A percentile compares a stretch with the other conserved stretches of the same genome.
phyloP scores from a whole-genome alignment of 1,284 basidiomycete genomes.

The Lignosus rhinocerotis region DNA sequence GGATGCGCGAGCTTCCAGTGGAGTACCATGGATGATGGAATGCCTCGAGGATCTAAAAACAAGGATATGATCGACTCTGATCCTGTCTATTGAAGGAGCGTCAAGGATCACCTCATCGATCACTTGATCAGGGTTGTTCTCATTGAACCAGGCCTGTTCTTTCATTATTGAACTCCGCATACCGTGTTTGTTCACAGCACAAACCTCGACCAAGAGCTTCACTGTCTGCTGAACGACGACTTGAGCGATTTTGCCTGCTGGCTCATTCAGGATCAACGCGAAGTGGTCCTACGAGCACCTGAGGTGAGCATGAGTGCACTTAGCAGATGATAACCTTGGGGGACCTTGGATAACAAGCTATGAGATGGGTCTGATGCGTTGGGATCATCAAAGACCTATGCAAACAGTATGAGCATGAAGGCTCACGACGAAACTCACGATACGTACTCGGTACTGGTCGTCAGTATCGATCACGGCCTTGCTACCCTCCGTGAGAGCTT shows the following conservation, averaged over 20 bases:
- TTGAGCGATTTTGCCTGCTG: constrained; percentile 72
- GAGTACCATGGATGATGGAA: constrained; percentile 75
- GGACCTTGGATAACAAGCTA: constrained; percentile 62
- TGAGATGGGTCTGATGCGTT: constrained; percentile 76
- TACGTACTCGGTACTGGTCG: constrained; percentile 62
- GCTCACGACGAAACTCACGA: background rate
- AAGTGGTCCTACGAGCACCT: constrained; percentile 53
- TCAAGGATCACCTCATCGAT: constrained; percentile 45
- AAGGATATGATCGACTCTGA: background rate
- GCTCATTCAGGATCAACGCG: constrained; percentile 65
- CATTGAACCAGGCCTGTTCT: constrained; percentile 53
- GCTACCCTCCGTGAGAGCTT: constrained; percentile 61
- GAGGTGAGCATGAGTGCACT: background rate
- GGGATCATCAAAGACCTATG: constrained; percentile 67
- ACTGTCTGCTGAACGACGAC: constrained; percentile 66
- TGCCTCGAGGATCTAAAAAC: constrained; percentile 55
- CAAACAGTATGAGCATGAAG: background rate
- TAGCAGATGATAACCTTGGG: background rate
- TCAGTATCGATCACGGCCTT: constrained; percentile 71
- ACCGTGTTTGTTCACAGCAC: constrained; percentile 1
- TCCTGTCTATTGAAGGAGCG: background rate
- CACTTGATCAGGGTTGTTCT: constrained; percentile 48
- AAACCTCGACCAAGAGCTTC: constrained; percentile 60
- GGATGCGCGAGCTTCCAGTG: constrained; percentile 55
- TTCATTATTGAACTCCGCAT: background rate